A percentile compares a stretch with the other conserved stretches of the same genome.
Conservation (phyloP, 345 rosid species). For the Hibiscus syriacus region DNA sequence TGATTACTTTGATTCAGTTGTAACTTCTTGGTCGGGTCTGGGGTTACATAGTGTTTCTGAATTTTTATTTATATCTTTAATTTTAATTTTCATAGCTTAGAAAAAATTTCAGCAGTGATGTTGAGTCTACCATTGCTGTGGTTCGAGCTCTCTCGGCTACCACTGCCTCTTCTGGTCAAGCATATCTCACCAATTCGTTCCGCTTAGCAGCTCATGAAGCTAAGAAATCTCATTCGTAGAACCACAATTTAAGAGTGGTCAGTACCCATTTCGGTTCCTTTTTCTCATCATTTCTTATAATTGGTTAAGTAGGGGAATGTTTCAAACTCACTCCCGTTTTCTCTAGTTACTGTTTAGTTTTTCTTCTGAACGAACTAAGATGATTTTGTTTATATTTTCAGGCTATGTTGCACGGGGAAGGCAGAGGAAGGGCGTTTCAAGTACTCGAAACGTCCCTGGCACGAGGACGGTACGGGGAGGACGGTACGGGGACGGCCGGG, state of each 20-base stretch:
- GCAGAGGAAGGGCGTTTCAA: too few species aligned
- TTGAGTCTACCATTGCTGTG: conserved; percentile 55
- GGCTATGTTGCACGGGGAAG: too few species aligned
- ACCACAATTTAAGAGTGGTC: conserved; percentile 82
- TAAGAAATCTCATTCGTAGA: conserved; percentile 53
- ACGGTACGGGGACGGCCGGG: too few species aligned
- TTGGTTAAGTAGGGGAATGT: neutral
- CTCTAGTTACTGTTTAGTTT: neutral
- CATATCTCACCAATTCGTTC: conserved; percentile 80
- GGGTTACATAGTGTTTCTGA: too few species aligned
- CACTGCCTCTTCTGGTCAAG: conserved; percentile 47
- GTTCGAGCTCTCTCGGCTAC: conserved; percentile 55
- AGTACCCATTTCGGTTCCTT: conserved; percentile 11
- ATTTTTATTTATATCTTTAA: too few species aligned
- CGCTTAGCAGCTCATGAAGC: conserved; percentile 84
- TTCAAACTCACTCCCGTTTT: neutral
- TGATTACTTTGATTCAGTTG: too few species aligned
- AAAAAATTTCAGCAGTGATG: conserved; percentile 74
- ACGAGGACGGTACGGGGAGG: too few species aligned
- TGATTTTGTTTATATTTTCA: neutral
- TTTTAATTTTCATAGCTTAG: conserved; percentile 46
- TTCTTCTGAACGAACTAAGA: neutral
- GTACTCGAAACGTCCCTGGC: too few species aligned
- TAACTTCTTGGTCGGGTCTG: too few species aligned
- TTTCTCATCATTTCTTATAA: neutral